Percentiles rank a stretch among this genome's conserved stretches.
Evolutionary conservation across 2,329 filamentous ascomycete species (phyloP).

Genomic region (Chrysosporium keratinophilum): DNA sequence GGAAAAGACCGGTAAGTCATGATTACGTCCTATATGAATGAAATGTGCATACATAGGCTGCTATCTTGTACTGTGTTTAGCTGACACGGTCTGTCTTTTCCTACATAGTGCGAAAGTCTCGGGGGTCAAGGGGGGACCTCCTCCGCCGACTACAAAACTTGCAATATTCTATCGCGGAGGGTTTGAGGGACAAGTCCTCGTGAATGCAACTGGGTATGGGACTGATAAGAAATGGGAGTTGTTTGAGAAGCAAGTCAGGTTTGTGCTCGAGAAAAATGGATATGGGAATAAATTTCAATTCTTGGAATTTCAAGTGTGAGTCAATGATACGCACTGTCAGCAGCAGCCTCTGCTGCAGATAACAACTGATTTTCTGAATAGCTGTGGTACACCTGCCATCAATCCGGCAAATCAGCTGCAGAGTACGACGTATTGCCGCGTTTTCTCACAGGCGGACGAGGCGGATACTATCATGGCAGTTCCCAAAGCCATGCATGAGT

Average conservation of each 20-base stretch:
- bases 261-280: conserved; percentile 33
- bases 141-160: conserved; percentile 44
- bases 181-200: conserved; percentile 37
- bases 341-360: neutral
- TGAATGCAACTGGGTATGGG: conserved; percentile 42
- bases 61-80: neutral
- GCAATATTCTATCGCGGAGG: conserved; percentile 44
- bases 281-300: conserved; percentile 37
- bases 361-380: conserved; percentile 6
- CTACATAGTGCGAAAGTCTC: conserved; percentile 32
- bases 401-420: conserved; percentile 35
- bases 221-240: conserved; percentile 42
- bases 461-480: conserved; percentile 23
- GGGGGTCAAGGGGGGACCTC: conserved; percentile 35
- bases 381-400: conserved; percentile 29
- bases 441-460: conserved; percentile 35
- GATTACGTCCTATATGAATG: no score
- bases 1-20: conserved; percentile 24
- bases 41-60: neutral
- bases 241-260: conserved; percentile 39
- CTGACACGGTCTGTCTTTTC: conserved; percentile 5
- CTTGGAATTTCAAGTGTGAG: conserved; percentile 44
- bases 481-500: conserved; percentile 24
- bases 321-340: no score
- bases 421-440: conserved; percentile 39